These are phyloP conservation scores for Scutellaria baicalensis DNA, from an alignment of 257 asterid species.

Conservation along the genomic window DNA sequence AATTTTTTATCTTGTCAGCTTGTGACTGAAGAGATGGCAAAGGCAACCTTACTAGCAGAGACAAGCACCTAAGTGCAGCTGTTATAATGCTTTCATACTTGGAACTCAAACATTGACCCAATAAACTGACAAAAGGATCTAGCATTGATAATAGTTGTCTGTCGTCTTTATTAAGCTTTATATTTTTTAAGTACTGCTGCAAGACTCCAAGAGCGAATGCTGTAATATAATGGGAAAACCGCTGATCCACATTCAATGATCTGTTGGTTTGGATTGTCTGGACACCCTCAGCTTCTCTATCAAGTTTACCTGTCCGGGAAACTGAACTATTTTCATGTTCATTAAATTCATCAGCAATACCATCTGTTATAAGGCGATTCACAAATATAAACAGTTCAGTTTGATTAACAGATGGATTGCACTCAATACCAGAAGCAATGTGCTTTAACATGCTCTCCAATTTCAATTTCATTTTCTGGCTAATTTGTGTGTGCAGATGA, in stretches of 20 bases:
- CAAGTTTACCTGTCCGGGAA: constrained; percentile 13
- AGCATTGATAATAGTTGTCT: constrained; percentile 45
- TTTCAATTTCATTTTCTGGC: constrained; percentile 61
- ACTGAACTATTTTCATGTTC: constrained; percentile 21
- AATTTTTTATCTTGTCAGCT: constrained; percentile 64
- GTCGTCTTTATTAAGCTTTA: constrained; percentile 48
- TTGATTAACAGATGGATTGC: constrained; percentile 71
- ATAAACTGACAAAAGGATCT: constrained; percentile 64
- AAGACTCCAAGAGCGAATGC: constrained; percentile 73
- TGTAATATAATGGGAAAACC: constrained; percentile 62
- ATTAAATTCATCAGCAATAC: constrained; percentile 33
- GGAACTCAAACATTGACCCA: constrained; percentile 68
- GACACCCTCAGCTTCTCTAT: constrained; percentile 23
- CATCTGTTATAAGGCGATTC: constrained; percentile 62
- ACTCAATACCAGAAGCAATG: constrained; percentile 71
- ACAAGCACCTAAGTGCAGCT: constrained; percentile 65
- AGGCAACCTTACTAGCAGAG: constrained; percentile 61
- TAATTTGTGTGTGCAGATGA: constrained; percentile 62
- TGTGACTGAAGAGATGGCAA: constrained; percentile 67
- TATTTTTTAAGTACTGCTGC: constrained; percentile 55
- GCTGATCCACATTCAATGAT: constrained; percentile 46
- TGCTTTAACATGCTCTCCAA: constrained; percentile 73
- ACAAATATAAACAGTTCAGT: constrained; percentile 61
- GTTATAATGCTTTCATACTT: constrained; percentile 63
- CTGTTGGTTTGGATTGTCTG: constrained; percentile 22